Percentiles rank a stretch among this genome's conserved stretches.
phyloP scores from a whole-genome alignment of 768 basidiomycete genomes.

The Tricholoma sp. region DNA sequence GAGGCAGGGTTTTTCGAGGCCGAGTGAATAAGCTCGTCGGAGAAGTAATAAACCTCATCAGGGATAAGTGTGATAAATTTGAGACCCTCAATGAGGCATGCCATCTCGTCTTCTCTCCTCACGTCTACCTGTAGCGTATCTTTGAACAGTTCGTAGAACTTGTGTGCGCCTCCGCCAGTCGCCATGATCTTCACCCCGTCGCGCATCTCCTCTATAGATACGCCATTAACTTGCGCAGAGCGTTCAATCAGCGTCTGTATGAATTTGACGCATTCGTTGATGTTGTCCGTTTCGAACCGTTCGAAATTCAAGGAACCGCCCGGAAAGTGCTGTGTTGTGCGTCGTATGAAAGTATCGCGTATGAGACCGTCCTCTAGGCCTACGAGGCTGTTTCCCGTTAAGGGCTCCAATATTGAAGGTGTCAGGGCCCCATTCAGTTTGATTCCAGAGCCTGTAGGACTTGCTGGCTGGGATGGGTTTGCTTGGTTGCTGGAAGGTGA shows the following conservation, averaged over 20 bases:
- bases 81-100: slow-evolving; percentile 92
- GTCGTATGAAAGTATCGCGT: slow-evolving; percentile 63
- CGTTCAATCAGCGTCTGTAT: slow-evolving; percentile 82
- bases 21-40: slow-evolving; percentile 88
- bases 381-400: slow-evolving; percentile 27
- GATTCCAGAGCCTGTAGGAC: slow-evolving; percentile 28
- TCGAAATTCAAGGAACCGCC: slow-evolving; percentile 98
- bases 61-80: slow-evolving; percentile 96
- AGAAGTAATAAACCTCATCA: slow-evolving; percentile 97
- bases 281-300: slow-evolving; percentile 90
- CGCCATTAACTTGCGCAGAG: slow-evolving; percentile 81
- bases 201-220: slow-evolving; percentile 88
- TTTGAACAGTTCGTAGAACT: slow-evolving; percentile 81
- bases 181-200: slow-evolving; percentile 94
- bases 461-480: slow-evolving; percentile 23
- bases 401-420: slow-evolving; percentile 66
- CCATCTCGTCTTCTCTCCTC: slow-evolving; percentile 95
- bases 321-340: slow-evolving; percentile 79
- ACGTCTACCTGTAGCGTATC: slow-evolving; percentile 80
- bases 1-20: slow-evolving; percentile 22
- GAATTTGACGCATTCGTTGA: slow-evolving; percentile 80
- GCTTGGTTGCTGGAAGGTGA: slow-evolving; percentile 34
- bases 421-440: slow-evolving; percentile 74
- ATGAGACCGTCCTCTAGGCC: slow-evolving; percentile 40
- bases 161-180: slow-evolving; percentile 96